These are phyloP conservation scores for Hanseniaspora vineae DNA, from an alignment of 805 yeast species.

Conservation along the genomic window DNA sequence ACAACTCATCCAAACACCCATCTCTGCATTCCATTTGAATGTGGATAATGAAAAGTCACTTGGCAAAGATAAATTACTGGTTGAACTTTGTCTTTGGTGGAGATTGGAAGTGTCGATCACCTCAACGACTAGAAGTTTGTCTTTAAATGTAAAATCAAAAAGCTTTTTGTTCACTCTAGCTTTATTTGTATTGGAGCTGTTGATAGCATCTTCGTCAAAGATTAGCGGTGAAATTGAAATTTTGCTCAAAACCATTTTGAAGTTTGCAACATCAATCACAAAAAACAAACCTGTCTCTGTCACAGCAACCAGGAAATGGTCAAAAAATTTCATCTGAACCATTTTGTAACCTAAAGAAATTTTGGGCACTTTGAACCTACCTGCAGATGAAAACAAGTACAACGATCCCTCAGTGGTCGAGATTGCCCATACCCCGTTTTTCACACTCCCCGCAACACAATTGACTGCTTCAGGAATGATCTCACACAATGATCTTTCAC, in stretches of 20 bases:
- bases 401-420: slow-evolving; percentile 30
- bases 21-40: slow-evolving; percentile 13
- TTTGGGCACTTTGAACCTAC: slow-evolving; percentile 25
- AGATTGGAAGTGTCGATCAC: neutral
- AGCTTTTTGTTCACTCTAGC: slow-evolving; percentile 18
- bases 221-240: slow-evolving; percentile 20
- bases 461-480: slow-evolving; percentile 29
- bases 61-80: neutral
- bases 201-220: slow-evolving; percentile 6
- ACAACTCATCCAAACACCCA: slow-evolving; percentile 19
- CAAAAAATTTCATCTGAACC: slow-evolving; percentile 28
- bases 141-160: slow-evolving; percentile 6
- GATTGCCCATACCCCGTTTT: slow-evolving; percentile 33
- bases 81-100: neutral
- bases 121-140: neutral
- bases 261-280: slow-evolving; percentile 16
- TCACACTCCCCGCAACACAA: slow-evolving; percentile 31
- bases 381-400: slow-evolving; percentile 21
- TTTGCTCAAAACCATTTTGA: slow-evolving; percentile 12
- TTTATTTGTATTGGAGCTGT: slow-evolving; percentile 14
- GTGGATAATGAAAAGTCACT: neutral
- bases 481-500: slow-evolving; percentile 27
- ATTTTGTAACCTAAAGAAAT: slow-evolving; percentile 36
- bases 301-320: slow-evolving; percentile 38
- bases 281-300: slow-evolving; percentile 48